These are phyloP conservation scores for Hylodesmum podocarpum DNA, from an alignment of 306 rosid species.

Conservation along the genomic window DNA sequence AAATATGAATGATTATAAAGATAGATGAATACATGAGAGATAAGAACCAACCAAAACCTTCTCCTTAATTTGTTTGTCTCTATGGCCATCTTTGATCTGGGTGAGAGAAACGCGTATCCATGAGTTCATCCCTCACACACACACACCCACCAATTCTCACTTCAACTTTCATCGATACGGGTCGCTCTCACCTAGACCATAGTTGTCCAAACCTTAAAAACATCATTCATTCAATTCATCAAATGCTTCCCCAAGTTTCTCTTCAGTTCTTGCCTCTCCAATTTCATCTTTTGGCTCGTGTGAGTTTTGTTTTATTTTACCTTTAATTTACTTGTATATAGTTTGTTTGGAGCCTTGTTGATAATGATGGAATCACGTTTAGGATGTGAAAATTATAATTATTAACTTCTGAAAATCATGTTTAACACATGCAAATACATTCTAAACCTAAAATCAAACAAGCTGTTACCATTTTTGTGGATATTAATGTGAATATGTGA, in stretches of 20 bases:
- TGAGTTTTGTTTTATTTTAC: neutral
- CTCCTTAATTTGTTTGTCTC: neutral
- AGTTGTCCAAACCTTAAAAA: neutral
- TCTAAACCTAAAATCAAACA: too few relatives aligned
- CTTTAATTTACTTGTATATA: neutral
- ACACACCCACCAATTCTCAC: neutral
- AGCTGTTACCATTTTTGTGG: too few relatives aligned
- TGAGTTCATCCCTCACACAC: neutral
- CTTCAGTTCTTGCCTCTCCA: neutral
- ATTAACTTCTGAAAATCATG: too few relatives aligned
- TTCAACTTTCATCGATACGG: conserved; percentile 8
- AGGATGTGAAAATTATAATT: too few relatives aligned
- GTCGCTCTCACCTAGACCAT: conserved; percentile 23
- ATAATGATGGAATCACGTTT: too few relatives aligned
- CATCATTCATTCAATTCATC: neutral
- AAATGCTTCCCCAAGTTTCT: too few relatives aligned
- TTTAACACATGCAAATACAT: too few relatives aligned
- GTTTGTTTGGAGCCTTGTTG: too few relatives aligned
- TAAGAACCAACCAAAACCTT: neutral
- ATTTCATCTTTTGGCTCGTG: neutral
- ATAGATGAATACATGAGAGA: neutral
- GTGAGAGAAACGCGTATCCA: conserved; percentile 22
- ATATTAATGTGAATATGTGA: too few relatives aligned
- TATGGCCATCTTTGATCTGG: conserved; percentile 1
- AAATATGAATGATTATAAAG: neutral